Conservation (phyloP, 2,329 filamentous ascomycete species). For the Epichloe festucae region DNA sequence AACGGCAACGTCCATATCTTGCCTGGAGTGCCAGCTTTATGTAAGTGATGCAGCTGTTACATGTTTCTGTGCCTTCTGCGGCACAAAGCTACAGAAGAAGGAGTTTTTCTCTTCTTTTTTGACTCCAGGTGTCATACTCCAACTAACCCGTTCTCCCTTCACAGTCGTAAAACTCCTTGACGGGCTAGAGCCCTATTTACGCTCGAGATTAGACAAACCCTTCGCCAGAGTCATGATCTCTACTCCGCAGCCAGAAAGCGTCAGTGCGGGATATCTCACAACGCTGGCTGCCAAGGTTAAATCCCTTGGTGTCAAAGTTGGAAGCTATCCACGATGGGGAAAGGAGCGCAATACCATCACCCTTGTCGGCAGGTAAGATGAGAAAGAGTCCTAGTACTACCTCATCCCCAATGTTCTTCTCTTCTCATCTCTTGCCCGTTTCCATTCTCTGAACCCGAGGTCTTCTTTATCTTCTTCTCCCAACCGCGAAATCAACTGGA, state of each 20-base stretch:
- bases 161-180: constrained; percentile 42
- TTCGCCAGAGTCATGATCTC: constrained; percentile 59
- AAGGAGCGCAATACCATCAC: constrained; percentile 83
- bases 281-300: too few species aligned
- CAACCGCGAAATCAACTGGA: not conserved
- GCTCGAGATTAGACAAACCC: constrained; percentile 48
- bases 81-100: too few species aligned
- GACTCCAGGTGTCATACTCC: too few species aligned
- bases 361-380: constrained; percentile 49
- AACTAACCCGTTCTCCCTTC: too few species aligned
- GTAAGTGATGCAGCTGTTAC: constrained; percentile 23
- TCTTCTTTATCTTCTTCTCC: too few species aligned
- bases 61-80: too few species aligned
- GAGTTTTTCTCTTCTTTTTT: too few species aligned
- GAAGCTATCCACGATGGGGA: constrained; percentile 88
- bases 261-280: constrained; percentile 41
- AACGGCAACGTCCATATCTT: constrained; percentile 91
- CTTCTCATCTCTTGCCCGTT: too few species aligned
- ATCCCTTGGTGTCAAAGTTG: constrained; percentile 61
- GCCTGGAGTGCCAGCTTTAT: constrained; percentile 77
- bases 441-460: too few species aligned
- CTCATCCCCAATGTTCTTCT: too few species aligned
- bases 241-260: constrained; percentile 78
- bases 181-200: constrained; percentile 56
- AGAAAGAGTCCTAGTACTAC: too few species aligned